Conservation (phyloP, 2,329 filamentous ascomycete species). For the Ophiostoma sp. region DNA sequence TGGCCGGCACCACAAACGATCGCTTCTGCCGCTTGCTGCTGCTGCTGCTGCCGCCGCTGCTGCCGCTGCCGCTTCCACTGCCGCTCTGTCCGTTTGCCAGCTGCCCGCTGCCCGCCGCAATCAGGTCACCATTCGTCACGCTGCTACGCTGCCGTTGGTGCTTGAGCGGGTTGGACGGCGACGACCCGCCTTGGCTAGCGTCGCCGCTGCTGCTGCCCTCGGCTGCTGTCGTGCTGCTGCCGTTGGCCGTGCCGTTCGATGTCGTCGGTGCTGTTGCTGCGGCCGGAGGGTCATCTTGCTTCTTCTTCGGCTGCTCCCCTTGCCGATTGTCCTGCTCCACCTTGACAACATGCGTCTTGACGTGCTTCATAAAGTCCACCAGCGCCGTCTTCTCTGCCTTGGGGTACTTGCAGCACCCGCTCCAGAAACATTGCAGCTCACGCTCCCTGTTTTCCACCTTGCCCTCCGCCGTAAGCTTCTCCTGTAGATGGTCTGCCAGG, state of each 20-base stretch:
- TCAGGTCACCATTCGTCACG: slow-evolving; percentile 29
- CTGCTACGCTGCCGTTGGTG: slow-evolving; percentile 27
- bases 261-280: not conserved
- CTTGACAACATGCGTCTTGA: slow-evolving; percentile 61
- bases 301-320: slow-evolving; percentile 28
- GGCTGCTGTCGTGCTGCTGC: not conserved
- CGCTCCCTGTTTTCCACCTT: slow-evolving; percentile 52
- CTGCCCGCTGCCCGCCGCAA: slow-evolving; percentile 12
- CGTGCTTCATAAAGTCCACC: slow-evolving; percentile 53
- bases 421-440: slow-evolving; percentile 61
- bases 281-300: not conserved
- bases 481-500: slow-evolving; percentile 55
- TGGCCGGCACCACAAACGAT: slow-evolving; percentile 50
- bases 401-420: slow-evolving; percentile 54
- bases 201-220: slow-evolving; percentile 7
- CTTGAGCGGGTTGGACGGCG: slow-evolving; percentile 20
- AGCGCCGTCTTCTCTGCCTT: slow-evolving; percentile 42
- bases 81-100: not conserved
- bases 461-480: slow-evolving; percentile 50
- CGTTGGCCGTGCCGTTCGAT: not conserved
- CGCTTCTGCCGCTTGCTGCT: slow-evolving; percentile 34
- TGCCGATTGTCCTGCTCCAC: slow-evolving; percentile 32
- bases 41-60: slow-evolving; percentile 3
- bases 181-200: slow-evolving; percentile 14
- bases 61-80: not conserved